Conservation (phyloP, 106 monocot genomes). For the Triglochin maritima region DNA sequence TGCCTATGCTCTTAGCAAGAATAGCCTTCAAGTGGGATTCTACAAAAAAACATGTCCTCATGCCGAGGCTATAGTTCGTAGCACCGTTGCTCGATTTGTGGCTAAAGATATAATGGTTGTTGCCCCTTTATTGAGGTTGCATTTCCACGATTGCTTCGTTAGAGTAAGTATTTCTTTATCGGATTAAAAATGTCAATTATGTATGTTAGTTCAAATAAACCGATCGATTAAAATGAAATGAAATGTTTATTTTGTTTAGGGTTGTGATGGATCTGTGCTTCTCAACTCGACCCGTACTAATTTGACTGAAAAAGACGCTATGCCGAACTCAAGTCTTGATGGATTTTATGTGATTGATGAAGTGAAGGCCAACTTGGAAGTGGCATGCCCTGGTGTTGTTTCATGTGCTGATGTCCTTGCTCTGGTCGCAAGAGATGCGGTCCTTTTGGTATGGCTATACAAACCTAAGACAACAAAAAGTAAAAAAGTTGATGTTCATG, state of each 20-base stretch:
- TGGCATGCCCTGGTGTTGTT: conserved; percentile 21
- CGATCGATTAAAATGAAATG: too few relatives aligned
- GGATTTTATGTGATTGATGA: conserved; percentile 43
- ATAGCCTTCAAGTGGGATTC: conserved; percentile 1
- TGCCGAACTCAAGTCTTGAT: conserved; percentile 28
- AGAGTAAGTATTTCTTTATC: conserved; percentile 16
- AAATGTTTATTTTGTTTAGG: conserved; percentile 1
- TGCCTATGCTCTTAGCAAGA: too few relatives aligned
- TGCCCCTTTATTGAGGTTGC: conserved; percentile 36
- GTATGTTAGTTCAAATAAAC: neutral
- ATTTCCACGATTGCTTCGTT: conserved; percentile 63
- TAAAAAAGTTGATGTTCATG: too few relatives aligned
- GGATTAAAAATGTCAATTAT: neutral
- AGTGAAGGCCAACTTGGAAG: conserved; percentile 24
- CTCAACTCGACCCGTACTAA: conserved; percentile 8
- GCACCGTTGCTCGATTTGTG: neutral
- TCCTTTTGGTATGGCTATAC: conserved; percentile 19
- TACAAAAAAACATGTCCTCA: conserved; percentile 8
- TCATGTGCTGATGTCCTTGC: conserved; percentile 58
- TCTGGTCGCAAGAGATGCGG: conserved; percentile 36
- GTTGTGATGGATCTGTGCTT: conserved; percentile 15
- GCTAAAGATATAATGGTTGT: conserved; percentile 1
- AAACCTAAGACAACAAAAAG: neutral
- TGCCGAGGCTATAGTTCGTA: conserved; percentile 5
- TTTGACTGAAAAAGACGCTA: conserved; percentile 10